These are phyloP conservation scores for Craterostigma plantagineum DNA, from an alignment of 257 asterid genomes.

Conservation along the genomic window DNA sequence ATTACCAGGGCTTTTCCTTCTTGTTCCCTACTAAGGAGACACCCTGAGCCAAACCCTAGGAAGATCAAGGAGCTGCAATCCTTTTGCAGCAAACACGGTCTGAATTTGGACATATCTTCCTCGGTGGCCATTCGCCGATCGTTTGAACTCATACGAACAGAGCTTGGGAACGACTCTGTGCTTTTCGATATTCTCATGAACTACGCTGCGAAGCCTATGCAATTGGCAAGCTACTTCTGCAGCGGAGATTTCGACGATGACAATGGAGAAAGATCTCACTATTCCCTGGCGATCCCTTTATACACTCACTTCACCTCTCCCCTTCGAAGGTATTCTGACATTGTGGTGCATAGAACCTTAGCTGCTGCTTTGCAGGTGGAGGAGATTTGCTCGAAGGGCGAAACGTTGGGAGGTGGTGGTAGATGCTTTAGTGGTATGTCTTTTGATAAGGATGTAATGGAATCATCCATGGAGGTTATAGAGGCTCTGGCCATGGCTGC, in stretches of 20 bases:
- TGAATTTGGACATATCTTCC: conserved; percentile 42
- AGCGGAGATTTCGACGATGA: conserved; percentile 41
- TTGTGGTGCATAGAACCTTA: conserved; percentile 71
- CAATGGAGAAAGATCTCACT: conserved; percentile 41
- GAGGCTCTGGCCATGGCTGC: conserved; percentile 46
- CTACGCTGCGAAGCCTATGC: conserved; percentile 87
- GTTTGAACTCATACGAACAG: conserved; percentile 37
- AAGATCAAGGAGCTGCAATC: conserved; percentile 58
- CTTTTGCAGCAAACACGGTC: conserved; percentile 58
- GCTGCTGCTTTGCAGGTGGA: conserved; percentile 79
- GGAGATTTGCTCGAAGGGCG: conserved; percentile 29
- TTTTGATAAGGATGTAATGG: conserved; percentile 23
- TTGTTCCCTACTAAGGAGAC: conserved; percentile 60
- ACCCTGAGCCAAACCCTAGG: conserved; percentile 63
- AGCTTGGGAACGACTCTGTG: conserved; percentile 39
- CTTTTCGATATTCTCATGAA: conserved; percentile 56
- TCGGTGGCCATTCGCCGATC: conserved; percentile 41
- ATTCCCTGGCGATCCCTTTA: conserved; percentile 63
- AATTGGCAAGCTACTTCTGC: conserved; percentile 67
- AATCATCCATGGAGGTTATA: conserved; percentile 41
- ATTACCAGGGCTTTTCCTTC: conserved; percentile 75
- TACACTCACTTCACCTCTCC: conserved; percentile 95
- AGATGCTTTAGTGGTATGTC: conserved; percentile 49
- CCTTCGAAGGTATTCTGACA: conserved; percentile 74
- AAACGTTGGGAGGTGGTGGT: no score